phyloP scores from a whole-genome alignment of 176 grass and related monocot genomes.

The Aegilops bicornis region DNA sequence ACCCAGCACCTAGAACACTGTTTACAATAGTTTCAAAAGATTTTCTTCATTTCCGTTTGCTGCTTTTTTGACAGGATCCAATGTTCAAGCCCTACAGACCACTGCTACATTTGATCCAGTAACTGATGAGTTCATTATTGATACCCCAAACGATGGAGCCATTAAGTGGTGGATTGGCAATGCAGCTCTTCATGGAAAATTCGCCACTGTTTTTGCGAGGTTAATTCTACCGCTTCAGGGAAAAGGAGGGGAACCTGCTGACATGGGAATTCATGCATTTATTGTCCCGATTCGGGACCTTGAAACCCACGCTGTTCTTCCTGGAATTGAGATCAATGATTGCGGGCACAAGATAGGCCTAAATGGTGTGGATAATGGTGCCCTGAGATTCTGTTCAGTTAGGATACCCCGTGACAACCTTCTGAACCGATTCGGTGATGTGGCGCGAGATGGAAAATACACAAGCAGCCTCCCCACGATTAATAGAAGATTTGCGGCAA shows the following conservation, averaged over 20 bases:
- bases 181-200: constrained; percentile 88
- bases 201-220: constrained; percentile 89
- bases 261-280: constrained; percentile 97
- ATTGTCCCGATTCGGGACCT: constrained; percentile 87
- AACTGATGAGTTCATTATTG: constrained; percentile 84
- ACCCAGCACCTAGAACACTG: constrained; percentile 12
- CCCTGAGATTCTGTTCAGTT: constrained; percentile 73
- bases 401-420: constrained; percentile 95
- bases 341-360: constrained; percentile 96
- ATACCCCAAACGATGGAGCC: constrained; percentile 96
- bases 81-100: constrained; percentile 94
- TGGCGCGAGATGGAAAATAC: constrained; percentile 89
- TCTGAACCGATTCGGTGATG: constrained; percentile 94
- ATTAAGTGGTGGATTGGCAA: constrained; percentile 99
- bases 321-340: constrained; percentile 94
- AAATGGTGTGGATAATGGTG: constrained; percentile 98
- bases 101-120: constrained; percentile 98
- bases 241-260: constrained; percentile 67
- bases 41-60: not conserved
- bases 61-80: constrained; percentile 63
- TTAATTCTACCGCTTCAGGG: constrained; percentile 90
- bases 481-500: constrained; percentile 96
- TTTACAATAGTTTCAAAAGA: constrained; percentile 32
- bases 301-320: constrained; percentile 74
- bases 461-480: constrained; percentile 83